Conservation (phyloP, 2,329 filamentous ascomycete species). For the Chalaropsis ovoidea region DNA sequence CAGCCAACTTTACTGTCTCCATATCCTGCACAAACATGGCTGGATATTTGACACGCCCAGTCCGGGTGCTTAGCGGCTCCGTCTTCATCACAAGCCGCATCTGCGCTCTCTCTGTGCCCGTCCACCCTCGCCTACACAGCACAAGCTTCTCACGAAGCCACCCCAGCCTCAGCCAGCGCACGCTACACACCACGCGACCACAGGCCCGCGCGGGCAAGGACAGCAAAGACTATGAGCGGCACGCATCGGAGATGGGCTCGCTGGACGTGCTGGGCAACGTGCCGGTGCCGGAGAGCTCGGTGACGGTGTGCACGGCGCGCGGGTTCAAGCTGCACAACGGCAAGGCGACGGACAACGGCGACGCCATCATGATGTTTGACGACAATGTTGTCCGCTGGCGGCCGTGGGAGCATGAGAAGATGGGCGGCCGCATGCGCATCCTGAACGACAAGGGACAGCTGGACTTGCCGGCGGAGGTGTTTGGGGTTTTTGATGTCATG, state of each 20-base stretch:
- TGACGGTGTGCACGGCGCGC: conserved; percentile 71
- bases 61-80: not conserved
- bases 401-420: conserved; percentile 54
- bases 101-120: not conserved
- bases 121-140: not conserved
- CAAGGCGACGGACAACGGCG: conserved; percentile 55
- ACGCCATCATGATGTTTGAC: conserved; percentile 67
- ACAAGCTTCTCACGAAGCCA: not conserved
- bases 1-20: not conserved
- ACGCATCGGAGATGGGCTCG: conserved; percentile 22
- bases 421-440: conserved; percentile 38
- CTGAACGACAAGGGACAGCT: conserved; percentile 72
- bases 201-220: not conserved
- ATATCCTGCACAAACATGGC: not conserved
- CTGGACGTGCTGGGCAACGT: conserved; percentile 71
- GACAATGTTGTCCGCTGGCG: conserved; percentile 85
- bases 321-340: conserved; percentile 85
- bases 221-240: not conserved
- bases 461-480: conserved; percentile 59
- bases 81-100: not conserved
- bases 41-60: not conserved
- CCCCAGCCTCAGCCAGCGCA: not conserved
- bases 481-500: conserved; percentile 64
- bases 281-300: conserved; percentile 66
- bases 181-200: not conserved